phyloP scores from a whole-genome alignment of 352 stramenopile genomes.

The Globisporangium abappressorium region DNA sequence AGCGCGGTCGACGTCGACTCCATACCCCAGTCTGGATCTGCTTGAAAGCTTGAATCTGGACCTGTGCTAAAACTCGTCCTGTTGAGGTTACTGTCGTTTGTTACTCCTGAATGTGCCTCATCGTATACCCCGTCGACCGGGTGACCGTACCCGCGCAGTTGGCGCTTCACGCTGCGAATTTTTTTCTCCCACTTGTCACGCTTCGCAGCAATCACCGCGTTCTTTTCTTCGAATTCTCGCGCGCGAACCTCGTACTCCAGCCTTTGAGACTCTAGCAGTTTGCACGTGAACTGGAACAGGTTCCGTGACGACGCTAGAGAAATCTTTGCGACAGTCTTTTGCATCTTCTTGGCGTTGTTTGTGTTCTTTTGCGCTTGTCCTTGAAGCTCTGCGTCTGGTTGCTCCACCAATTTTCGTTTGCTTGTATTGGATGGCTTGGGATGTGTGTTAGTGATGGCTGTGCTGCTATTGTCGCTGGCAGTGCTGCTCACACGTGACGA shows the following conservation, averaged over 20 bases:
- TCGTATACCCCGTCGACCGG: not conserved
- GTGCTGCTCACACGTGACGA: not conserved
- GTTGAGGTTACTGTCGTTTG: not conserved
- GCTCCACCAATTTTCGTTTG: not conserved
- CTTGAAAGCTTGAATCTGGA: not conserved
- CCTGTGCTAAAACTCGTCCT: not conserved
- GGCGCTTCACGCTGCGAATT: constrained; percentile 26
- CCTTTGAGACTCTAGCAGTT: constrained; percentile 29
- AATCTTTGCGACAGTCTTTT: not conserved
- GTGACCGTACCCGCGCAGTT: constrained; percentile 5
- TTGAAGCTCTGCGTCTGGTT: not conserved
- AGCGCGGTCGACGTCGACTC: not conserved
- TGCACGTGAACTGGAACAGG: constrained; percentile 43
- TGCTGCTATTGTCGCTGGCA: not conserved
- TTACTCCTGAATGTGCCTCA: not conserved
- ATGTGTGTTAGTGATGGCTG: not conserved
- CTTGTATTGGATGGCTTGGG: not conserved
- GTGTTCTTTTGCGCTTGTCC: not conserved
- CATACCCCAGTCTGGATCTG: not conserved
- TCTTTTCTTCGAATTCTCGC: constrained; percentile 42
- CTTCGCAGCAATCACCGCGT: constrained; percentile 24
- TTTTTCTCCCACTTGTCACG: constrained; percentile 40
- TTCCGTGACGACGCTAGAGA: constrained; percentile 30
- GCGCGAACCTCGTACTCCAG: constrained; percentile 48
- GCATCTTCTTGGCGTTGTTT: not conserved